These are phyloP conservation scores for Evernia prunastri DNA, from an alignment of 495 filamentous ascomycete species.

Conservation along the genomic window DNA sequence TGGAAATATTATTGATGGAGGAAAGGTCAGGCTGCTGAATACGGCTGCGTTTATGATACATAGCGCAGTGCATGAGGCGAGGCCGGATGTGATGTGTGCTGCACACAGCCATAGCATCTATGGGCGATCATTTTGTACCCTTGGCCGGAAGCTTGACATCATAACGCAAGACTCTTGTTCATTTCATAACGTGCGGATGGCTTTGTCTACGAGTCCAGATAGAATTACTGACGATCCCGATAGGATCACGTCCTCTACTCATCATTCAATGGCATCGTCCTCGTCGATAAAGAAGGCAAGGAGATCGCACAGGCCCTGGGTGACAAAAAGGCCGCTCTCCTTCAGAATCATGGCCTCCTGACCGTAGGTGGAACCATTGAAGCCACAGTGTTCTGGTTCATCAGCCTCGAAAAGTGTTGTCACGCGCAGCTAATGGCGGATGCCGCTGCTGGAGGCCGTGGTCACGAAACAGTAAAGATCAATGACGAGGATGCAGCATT, in stretches of 20 bases:
- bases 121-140: conserved; percentile 59
- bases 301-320: conserved; percentile 61
- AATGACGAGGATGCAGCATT: conserved; percentile 59
- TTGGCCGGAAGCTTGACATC: conserved; percentile 62
- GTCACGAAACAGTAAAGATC: conserved; percentile 59
- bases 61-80: conserved; percentile 57
- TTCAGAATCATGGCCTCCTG: conserved; percentile 64
- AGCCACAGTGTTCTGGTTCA: conserved; percentile 65
- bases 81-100: conserved; percentile 66
- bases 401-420: conserved; percentile 68
- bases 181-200: conserved; percentile 49
- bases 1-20: conserved; percentile 64
- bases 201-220: neutral
- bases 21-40: conserved; percentile 56
- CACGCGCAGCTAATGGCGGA: conserved; percentile 71
- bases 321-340: conserved; percentile 59
- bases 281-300: conserved; percentile 62
- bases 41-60: conserved; percentile 65
- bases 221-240: conserved; percentile 6
- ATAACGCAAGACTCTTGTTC: conserved; percentile 66
- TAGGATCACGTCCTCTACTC: conserved; percentile 59
- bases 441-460: conserved; percentile 61
- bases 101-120: conserved; percentile 68
- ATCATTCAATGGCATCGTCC: conserved; percentile 66
- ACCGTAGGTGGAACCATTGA: conserved; percentile 52